Conservation (phyloP, 129 eudicot genomes). For the Flaveria sonorensis region DNA sequence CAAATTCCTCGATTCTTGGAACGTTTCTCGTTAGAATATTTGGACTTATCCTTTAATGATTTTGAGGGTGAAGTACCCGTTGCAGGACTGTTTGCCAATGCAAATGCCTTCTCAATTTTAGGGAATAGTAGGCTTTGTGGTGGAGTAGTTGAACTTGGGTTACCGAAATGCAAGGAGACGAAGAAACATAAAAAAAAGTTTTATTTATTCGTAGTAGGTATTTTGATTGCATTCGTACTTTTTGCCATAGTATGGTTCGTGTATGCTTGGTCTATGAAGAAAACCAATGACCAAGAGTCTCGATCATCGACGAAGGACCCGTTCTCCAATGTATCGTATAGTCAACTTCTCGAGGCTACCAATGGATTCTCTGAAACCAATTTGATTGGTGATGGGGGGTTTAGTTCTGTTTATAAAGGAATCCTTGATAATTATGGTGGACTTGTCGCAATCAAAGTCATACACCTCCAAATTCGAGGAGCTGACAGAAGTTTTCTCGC, state of each 20-base stretch:
- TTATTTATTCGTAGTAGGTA: not conserved
- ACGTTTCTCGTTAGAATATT: not conserved
- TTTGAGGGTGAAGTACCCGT: constrained; percentile 29
- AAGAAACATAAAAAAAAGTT: not conserved
- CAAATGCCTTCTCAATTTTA: constrained; percentile 22
- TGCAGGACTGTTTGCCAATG: constrained; percentile 24
- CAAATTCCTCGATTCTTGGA: constrained; percentile 28
- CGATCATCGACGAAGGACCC: not conserved
- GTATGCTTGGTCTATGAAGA: constrained; percentile 22
- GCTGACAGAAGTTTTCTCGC: constrained; percentile 28
- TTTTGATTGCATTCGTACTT: constrained; percentile 3
- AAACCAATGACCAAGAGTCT: not conserved
- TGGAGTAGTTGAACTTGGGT: constrained; percentile 26
- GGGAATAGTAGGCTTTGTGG: constrained; percentile 38
- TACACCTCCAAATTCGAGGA: constrained; percentile 24
- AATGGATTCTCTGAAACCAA: constrained; percentile 37
- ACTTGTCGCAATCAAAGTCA: constrained; percentile 40
- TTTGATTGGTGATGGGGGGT: constrained; percentile 37
- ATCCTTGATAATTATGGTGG: constrained; percentile 21
- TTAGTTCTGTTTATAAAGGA: constrained; percentile 43
- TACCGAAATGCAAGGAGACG: constrained; percentile 27
- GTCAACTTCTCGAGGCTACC: constrained; percentile 39
- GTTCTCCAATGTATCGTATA: constrained; percentile 16
- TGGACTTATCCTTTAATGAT: constrained; percentile 28
- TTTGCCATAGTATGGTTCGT: not conserved